phyloP scores from a whole-genome alignment of 2,329 filamentous ascomycete genomes.

The Dothideomycetes sp. region DNA sequence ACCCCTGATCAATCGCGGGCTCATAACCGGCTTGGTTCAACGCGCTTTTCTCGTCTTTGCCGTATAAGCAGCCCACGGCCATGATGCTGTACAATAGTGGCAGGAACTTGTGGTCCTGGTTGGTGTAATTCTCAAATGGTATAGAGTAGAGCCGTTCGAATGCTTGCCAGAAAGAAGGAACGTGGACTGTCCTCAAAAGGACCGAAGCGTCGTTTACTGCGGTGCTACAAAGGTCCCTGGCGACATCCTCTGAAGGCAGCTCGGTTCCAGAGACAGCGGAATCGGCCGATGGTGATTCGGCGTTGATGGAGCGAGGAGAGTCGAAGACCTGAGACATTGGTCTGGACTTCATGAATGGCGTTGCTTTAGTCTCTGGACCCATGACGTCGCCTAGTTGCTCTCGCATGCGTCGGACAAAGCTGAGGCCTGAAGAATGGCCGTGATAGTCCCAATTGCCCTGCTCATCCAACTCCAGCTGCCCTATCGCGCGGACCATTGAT shows the following conservation, averaged over 20 bases:
- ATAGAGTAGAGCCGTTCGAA: conserved; percentile 69
- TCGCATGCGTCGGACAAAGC: conserved; percentile 78
- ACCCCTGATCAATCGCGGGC: conserved; percentile 36
- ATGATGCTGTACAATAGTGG: conserved; percentile 37
- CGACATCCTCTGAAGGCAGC: conserved; percentile 54
- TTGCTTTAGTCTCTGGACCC: conserved; percentile 47
- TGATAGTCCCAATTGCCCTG: conserved; percentile 91
- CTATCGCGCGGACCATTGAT: conserved; percentile 91
- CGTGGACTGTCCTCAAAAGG: conserved; percentile 63
- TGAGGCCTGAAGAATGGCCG: conserved; percentile 81
- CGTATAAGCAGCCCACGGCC: conserved; percentile 36
- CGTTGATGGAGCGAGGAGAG: conserved; percentile 48
- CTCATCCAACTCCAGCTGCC: conserved; percentile 83
- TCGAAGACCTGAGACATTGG: conserved; percentile 52
- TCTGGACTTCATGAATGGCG: conserved; percentile 46
- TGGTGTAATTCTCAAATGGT: conserved; percentile 36
- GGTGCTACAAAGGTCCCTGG: conserved; percentile 45
- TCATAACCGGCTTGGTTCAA: conserved; percentile 32
- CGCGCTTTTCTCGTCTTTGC: conserved; percentile 25
- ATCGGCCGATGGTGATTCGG: conserved; percentile 52
- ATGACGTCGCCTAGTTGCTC: conserved; percentile 75
- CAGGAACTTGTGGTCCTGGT: conserved; percentile 35
- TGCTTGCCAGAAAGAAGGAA: conserved; percentile 67
- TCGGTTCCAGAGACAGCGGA: conserved; percentile 46
- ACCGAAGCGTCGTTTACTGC: conserved; percentile 52